Evolutionary conservation across 2,329 filamentous ascomycete genomes (phyloP), one percentile per base, ranked within the genome.

Genomic region (Piedraia hortae): DNA sequence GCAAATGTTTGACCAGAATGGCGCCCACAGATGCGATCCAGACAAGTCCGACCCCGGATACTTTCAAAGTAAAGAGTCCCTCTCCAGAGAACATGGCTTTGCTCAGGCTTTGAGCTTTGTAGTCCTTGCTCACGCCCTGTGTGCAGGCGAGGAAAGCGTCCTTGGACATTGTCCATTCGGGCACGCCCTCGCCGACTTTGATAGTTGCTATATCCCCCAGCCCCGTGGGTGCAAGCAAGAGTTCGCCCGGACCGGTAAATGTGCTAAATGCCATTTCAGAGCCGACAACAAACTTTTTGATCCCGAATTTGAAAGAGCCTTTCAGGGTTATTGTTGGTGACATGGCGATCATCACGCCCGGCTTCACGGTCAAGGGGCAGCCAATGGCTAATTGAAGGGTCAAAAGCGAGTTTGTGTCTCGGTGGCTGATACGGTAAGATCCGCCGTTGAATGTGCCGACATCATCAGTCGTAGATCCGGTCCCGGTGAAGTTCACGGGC

Each of bases 381-480:
- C 78, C 78, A 43, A 85, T 71, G 7, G 82, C 82, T 20, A 93
- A 50, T 44, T 91, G 82, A 11, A 91, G 47, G 0, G 80, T 93
- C 29, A 91, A 46, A 32, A 91, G 69, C 1, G 73, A 78, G 43
- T 93, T 97, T 26, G 64, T 69, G 44, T 91, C 78, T 11, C 85
- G 60, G 41, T 97, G 85, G 37, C 74, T 85, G 40, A 93, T 78
- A 19, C 85, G 61, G 43, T 82, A 97, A 39, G 73, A 82, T 7
- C 85, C 85, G 9, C 85, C 85, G 41, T 93, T 93, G 53, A 93
- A 97, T 0, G 72, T 85, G n/a, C 85, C 85, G 2, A 89, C 63
- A 34, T 90, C 80, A 43, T 93, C 85, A 6, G 36, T 14, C 14
- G 63, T 53, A 1, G 68, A 51, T 14, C 47, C 46, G 0, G 59